A percentile compares a stretch with the other conserved stretches of the same genome.
Evolutionary conservation across 164 flowering plant species (phyloP).

Genomic region (Dillenia suffruticosa): DNA sequence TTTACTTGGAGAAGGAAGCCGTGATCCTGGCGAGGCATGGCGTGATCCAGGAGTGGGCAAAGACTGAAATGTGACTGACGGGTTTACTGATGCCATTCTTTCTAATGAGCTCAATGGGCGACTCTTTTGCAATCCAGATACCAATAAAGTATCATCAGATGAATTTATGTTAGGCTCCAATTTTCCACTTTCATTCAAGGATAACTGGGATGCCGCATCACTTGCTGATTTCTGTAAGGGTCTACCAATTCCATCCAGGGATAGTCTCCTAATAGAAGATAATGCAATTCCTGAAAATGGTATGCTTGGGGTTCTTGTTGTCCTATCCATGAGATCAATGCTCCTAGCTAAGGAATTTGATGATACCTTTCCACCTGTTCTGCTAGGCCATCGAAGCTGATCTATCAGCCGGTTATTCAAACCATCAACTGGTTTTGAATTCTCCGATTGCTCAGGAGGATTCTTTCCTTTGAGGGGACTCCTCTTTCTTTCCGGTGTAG

Average conservation of each 20-base stretch:
- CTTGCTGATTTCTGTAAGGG: conserved; percentile 45
- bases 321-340: conserved; percentile 53
- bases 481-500: conserved; percentile 78
- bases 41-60: conserved; percentile 33
- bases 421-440: conserved; percentile 73
- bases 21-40: conserved; percentile 9
- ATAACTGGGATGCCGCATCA: conserved; percentile 28
- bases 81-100: conserved; percentile 19
- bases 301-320: conserved; percentile 19
- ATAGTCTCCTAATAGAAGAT: conserved; percentile 47
- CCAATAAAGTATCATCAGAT: conserved; percentile 30
- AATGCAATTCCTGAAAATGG: conserved; percentile 35
- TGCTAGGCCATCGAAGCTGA: conserved; percentile 84
- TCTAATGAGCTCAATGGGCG: conserved; percentile 33
- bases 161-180: conserved; percentile 22
- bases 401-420: conserved; percentile 53
- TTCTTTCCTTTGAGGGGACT: conserved; percentile 82
- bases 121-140: conserved; percentile 20
- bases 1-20: conserved; percentile 59
- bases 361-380: conserved; percentile 55
- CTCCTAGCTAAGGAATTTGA: conserved; percentile 37
- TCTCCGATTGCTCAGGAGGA: conserved; percentile 66
- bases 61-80: conserved; percentile 44
- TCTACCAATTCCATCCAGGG: conserved; percentile 28
- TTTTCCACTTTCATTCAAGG: conserved; percentile 29